phyloP scores from a whole-genome alignment of 1,284 basidiomycete genomes.

The Malassezia sp. region DNA sequence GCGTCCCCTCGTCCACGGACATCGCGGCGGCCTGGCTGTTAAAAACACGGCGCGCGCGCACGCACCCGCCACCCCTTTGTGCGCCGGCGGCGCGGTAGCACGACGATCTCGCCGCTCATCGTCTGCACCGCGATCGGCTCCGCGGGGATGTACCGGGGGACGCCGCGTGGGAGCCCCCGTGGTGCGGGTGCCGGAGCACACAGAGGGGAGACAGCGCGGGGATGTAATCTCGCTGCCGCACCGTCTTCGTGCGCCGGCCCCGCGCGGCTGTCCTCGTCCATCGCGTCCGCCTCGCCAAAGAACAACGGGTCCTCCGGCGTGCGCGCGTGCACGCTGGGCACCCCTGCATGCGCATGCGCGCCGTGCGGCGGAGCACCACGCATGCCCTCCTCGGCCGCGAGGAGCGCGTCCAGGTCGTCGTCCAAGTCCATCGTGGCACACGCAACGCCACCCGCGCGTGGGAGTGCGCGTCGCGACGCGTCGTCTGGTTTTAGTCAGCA shows the following conservation, averaged over 20 bases:
- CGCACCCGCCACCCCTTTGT: conserved; percentile 30
- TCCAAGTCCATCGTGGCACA: neutral
- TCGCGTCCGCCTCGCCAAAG: neutral
- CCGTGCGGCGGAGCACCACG: neutral
- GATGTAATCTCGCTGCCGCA: neutral
- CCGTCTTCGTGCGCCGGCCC: neutral
- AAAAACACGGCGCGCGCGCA: too few species aligned
- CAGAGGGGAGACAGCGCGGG: too few species aligned
- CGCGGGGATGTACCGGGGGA: conserved; percentile 40
- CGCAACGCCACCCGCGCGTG: neutral
- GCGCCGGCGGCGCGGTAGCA: conserved; percentile 30
- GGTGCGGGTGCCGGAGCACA: too few species aligned
- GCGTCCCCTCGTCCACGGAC: too few species aligned
- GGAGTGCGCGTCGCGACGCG: too few species aligned
- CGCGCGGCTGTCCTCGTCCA: neutral
- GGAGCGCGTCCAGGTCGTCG: conserved; percentile 8
- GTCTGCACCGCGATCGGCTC: conserved; percentile 24
- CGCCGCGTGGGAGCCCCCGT: neutral
- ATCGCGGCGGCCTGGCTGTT: too few species aligned
- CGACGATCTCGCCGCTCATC: conserved; percentile 23
- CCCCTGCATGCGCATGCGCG: too few species aligned
- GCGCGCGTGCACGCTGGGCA: too few species aligned
- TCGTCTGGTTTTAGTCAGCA: neutral
- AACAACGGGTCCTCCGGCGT: neutral
- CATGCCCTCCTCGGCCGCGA: conserved; percentile 8